A percentile compares a stretch with the other conserved stretches of the same genome.
phyloP scores from a whole-genome alignment of 208 protist species.

The Trypanosoma lewisi region DNA sequence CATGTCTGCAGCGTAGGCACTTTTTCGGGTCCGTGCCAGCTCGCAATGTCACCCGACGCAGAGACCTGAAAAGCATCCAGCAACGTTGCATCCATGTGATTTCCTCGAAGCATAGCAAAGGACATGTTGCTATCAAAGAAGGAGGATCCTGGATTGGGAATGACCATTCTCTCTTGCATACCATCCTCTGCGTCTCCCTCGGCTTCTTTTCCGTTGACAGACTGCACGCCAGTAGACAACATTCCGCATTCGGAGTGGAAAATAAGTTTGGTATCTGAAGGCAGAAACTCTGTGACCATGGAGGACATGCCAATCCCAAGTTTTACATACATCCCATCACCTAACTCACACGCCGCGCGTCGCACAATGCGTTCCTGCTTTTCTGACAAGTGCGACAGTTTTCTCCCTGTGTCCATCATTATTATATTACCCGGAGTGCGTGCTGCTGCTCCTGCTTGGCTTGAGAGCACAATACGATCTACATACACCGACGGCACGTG shows the following conservation, averaged over 20 bases:
- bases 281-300: constrained; percentile 80
- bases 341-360: constrained; percentile 90
- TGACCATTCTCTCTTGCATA: constrained; percentile 93
- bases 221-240: constrained; percentile 86
- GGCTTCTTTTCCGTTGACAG: constrained; percentile 68
- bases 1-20: too few relatives aligned
- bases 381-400: too few relatives aligned
- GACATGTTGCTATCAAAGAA: constrained; percentile 93
- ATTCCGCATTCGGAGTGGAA: constrained; percentile 88
- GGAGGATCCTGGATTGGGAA: constrained; percentile 91
- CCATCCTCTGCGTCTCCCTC: constrained; percentile 93
- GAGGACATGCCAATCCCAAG: constrained; percentile 95
- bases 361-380: constrained; percentile 68
- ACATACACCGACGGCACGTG: constrained; percentile 85
- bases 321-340: constrained; percentile 93
- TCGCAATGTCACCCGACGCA: constrained; percentile 94
- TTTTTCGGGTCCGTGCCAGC: constrained; percentile 98
- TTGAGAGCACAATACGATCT: constrained; percentile 50
- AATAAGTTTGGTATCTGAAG: constrained; percentile 59
- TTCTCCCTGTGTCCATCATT: too few relatives aligned
- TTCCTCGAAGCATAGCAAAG: constrained; percentile 97
- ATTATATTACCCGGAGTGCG: constrained; percentile 3
- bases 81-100: constrained; percentile 96
- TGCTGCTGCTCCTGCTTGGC: too few relatives aligned
- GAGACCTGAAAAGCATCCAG: constrained; percentile 96